phyloP scores from a whole-genome alignment of 2,329 filamentous ascomycete species.

The Iodosphaeria phyllophila region DNA sequence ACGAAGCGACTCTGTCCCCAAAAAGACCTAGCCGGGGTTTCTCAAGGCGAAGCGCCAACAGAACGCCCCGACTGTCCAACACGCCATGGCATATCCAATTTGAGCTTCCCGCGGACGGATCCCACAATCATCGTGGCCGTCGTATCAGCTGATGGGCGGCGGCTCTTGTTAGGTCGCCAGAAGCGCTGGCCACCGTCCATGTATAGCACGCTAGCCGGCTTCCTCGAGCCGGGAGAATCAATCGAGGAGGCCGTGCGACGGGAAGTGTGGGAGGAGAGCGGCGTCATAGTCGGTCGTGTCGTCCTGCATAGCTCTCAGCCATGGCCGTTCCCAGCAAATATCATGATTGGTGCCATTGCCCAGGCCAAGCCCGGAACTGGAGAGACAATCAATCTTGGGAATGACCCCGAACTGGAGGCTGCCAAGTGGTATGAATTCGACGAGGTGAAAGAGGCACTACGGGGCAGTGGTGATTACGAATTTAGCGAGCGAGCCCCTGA shows the following conservation, averaged over 20 bases:
- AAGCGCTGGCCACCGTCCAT: constrained; percentile 68
- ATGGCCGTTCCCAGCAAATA: constrained; percentile 69
- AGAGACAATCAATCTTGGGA: constrained; percentile 63
- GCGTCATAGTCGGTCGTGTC: constrained; percentile 57
- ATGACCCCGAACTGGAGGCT: constrained; percentile 81
- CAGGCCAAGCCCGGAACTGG: constrained; percentile 64
- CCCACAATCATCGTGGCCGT: constrained; percentile 92
- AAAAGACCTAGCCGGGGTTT: constrained; percentile 35
- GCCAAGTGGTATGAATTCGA: constrained; percentile 77
- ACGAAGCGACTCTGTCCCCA: constrained; percentile 68
- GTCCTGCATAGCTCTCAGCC: constrained; percentile 72
- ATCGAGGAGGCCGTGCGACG: constrained; percentile 69
- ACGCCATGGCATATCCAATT: constrained; percentile 70
- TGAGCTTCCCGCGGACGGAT: constrained; percentile 82
- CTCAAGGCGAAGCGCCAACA: constrained; percentile 19
- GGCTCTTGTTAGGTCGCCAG: constrained; percentile 67
- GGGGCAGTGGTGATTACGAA: constrained; percentile 47
- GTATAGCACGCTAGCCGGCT: constrained; percentile 80
- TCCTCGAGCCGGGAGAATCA: constrained; percentile 70
- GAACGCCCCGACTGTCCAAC: constrained; percentile 59
- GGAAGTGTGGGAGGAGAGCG: constrained; percentile 76
- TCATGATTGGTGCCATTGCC: constrained; percentile 78
- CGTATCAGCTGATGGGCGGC: constrained; percentile 59
- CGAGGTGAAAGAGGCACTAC: constrained; percentile 63
- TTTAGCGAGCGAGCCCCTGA: constrained; percentile 40